Percentiles rank a stretch among this genome's conserved stretches.
These are phyloP conservation scores for Phytophthora hibernalis DNA, from an alignment of 352 stramenopile genomes.

Conservation along the genomic window DNA sequence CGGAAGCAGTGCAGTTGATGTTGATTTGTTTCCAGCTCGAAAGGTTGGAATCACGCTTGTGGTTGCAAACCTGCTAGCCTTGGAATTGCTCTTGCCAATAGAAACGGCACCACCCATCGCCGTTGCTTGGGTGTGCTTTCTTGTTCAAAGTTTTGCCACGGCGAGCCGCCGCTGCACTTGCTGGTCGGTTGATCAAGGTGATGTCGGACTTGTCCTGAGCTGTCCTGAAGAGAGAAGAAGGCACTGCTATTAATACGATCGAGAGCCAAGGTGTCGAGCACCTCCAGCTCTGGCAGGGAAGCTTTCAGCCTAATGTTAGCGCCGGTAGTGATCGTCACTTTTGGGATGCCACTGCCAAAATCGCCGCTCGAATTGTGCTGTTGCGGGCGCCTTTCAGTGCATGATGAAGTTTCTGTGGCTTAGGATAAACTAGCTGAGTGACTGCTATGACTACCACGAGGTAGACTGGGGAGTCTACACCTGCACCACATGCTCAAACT, in stretches of 20 bases:
- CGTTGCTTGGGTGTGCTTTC: background rate
- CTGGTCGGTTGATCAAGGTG: background rate
- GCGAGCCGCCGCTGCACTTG: background rate
- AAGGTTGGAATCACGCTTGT: conserved; percentile 25
- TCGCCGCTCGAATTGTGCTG: background rate
- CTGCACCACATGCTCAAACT: conserved; percentile 30
- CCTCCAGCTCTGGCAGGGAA: background rate
- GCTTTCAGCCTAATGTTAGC: conserved; percentile 15
- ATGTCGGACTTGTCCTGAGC: background rate
- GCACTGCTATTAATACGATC: conserved; percentile 17
- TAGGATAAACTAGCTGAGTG: too few species aligned
- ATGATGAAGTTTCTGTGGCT: too few species aligned
- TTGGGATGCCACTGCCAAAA: background rate
- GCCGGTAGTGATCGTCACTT: background rate
- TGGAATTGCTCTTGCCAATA: conserved; percentile 15
- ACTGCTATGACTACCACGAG: background rate
- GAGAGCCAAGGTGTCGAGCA: background rate
- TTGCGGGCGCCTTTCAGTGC: too few species aligned
- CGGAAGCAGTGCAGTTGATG: background rate
- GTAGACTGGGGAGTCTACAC: background rate
- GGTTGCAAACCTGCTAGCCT: conserved; percentile 10
- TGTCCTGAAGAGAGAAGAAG: conserved; percentile 1
- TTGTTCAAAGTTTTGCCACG: background rate
- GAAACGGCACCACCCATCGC: conserved; percentile 41
- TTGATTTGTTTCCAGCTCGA: conserved; percentile 3